phyloP scores from a whole-genome alignment of 495 filamentous ascomycete species.

The Xylaria telfairii region DNA sequence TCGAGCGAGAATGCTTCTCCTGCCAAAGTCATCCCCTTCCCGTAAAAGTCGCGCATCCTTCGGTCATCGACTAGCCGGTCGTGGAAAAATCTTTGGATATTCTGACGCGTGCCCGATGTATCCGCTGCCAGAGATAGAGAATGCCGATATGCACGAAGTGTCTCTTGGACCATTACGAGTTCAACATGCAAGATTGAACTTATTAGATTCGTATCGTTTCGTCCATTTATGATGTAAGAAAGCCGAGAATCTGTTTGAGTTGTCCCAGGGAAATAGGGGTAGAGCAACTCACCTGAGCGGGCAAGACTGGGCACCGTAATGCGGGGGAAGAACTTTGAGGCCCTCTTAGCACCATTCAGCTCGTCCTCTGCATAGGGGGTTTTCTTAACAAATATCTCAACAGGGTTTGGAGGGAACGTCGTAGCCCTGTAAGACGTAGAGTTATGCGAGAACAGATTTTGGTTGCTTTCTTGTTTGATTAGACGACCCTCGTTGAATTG shows the following conservation, averaged over 20 bases:
- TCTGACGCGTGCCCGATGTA: not conserved
- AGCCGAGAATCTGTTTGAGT: constrained; percentile 2
- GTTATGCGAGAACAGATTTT: constrained; percentile 5
- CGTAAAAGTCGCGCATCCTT: not conserved
- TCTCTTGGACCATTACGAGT: constrained; percentile 1
- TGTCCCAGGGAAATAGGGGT: not conserved
- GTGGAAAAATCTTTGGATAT: not conserved
- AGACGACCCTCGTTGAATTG: not conserved
- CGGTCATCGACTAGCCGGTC: not conserved
- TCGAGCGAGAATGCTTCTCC: not conserved
- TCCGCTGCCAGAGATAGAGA: not conserved
- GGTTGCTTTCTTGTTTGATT: not conserved
- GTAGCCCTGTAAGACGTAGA: not conserved
- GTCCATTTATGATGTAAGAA: not conserved
- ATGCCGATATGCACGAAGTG: not conserved
- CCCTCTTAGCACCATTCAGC: not conserved
- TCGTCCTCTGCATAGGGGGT: not conserved
- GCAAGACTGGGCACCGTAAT: not conserved
- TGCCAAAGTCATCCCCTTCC: not conserved
- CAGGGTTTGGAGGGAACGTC: not conserved
- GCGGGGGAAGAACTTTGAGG: not conserved
- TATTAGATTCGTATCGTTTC: not conserved
- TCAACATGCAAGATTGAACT: not conserved
- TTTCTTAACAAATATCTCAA: constrained; percentile 15
- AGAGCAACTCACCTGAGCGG: constrained; percentile 9